Percentiles rank a stretch among this genome's conserved stretches.
These are phyloP conservation scores for Sphenostylis stenocarpa DNA, from an alignment of 306 rosid species.

Conservation along the genomic window DNA sequence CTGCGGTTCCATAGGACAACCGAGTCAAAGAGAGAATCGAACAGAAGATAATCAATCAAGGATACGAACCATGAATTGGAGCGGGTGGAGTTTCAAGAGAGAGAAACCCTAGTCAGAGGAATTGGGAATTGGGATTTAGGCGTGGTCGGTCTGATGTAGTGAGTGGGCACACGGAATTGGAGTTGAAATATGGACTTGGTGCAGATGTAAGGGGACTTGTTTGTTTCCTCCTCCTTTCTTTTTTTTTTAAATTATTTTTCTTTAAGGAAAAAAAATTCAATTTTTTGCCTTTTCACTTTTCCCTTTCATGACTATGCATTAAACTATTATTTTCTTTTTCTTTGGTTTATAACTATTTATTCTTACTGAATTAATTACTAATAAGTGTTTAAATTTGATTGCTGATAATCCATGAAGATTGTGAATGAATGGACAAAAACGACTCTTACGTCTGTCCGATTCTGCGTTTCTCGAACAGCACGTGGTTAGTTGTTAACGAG, in stretches of 20 bases:
- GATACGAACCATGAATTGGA: background rate
- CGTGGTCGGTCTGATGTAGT: slow-evolving; percentile 46
- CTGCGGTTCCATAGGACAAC: slow-evolving; percentile 22
- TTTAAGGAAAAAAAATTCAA: background rate
- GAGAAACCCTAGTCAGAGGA: slow-evolving; percentile 58
- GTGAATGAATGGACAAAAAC: slow-evolving; percentile 52
- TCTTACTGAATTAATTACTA: background rate
- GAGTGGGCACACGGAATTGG: slow-evolving; percentile 44
- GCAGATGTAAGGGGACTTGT: slow-evolving; percentile 50
- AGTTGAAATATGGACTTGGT: slow-evolving; percentile 39
- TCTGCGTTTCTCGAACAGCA: slow-evolving; percentile 57
- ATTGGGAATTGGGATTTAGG: slow-evolving; percentile 26
- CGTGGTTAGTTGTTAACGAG: slow-evolving; percentile 71
- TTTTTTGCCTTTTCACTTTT: slow-evolving; percentile 3
- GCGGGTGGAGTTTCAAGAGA: background rate
- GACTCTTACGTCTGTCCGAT: slow-evolving; percentile 41
- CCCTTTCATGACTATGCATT: background rate
- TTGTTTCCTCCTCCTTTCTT: slow-evolving; percentile 15
- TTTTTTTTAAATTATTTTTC: background rate
- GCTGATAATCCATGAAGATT: background rate
- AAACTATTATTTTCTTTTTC: background rate
- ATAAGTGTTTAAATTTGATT: background rate
- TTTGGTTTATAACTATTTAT: background rate
- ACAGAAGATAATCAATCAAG: background rate
- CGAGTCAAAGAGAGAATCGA: slow-evolving; percentile 8